Percentiles rank a stretch among this genome's conserved stretches.
phyloP scores from a whole-genome alignment of 2,329 filamentous ascomycete genomes.

The Cercospora beticola region DNA sequence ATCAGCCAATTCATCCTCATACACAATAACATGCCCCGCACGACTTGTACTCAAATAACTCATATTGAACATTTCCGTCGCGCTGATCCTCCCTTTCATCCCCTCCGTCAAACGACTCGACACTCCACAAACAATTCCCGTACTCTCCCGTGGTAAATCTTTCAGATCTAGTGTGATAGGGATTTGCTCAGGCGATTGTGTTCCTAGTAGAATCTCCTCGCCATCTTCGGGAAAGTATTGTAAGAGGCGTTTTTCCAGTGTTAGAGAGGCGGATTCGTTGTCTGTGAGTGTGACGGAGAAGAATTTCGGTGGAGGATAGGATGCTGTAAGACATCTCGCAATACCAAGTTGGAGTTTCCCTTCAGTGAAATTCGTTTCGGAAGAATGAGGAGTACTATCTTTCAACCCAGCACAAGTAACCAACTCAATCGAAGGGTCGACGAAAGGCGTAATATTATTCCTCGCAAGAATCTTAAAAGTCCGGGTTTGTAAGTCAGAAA shows the following conservation, averaged over 20 bases:
- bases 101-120: constrained; percentile 78
- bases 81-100: constrained; percentile 49
- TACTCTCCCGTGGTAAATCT: constrained; percentile 78
- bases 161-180: constrained; percentile 87
- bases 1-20: constrained; percentile 68
- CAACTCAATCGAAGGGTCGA: constrained; percentile 68
- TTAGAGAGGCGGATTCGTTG: constrained; percentile 70
- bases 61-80: constrained; percentile 63
- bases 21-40: constrained; percentile 85
- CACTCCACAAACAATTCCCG: constrained; percentile 92
- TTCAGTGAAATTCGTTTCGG: constrained; percentile 37
- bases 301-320: constrained; percentile 60
- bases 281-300: constrained; percentile 72
- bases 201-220: constrained; percentile 69
- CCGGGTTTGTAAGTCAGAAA: constrained; percentile 75
- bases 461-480: constrained; percentile 83
- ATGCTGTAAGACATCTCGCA: constrained; percentile 49
- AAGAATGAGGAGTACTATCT: constrained; percentile 39
- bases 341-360: constrained; percentile 50
- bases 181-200: constrained; percentile 67
- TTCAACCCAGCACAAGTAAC: constrained; percentile 76
- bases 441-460: constrained; percentile 69
- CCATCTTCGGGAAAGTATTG: constrained; percentile 49
- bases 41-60: constrained; percentile 87
- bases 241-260: constrained; percentile 69